Base-by-base conservation (phyloP, 2,329 filamentous ascomycete genomes). In the Thielaviopsis ethacetica region DNA sequence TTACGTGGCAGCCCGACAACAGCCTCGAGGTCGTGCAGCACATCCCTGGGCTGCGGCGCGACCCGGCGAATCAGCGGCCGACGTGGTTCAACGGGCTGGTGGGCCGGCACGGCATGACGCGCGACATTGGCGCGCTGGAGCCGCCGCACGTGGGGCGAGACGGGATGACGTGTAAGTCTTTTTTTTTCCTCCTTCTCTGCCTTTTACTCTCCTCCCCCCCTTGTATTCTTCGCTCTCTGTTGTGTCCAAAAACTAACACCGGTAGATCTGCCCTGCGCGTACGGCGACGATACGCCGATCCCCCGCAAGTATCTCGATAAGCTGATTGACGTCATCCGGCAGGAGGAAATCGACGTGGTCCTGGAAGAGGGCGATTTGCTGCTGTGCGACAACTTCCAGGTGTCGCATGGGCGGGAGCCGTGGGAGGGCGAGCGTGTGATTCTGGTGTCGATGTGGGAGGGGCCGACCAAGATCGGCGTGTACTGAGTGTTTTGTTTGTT, bases 331-430 rank as follows among this genome's bases (percentile, higher is more conserved):
- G 62, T 63, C 1, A 62, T 62, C 22, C 51, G 63, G 5, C 53
- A 59, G 34, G 63, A 64, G 41, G 63, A 64, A 50, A 63, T 64
- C 26, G 55, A 58, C 41, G n/a, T 64, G 1, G 34, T 30, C 1
- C 53, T 64, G 7, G 62, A 64, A 26, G 59, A 63, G 15, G 63
- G 63, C 2, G 62, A 64, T 47, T 30, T 63, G 1, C 30, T 64
- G 24, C 54, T 64, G 9, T 61, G 64, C 17, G 63, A 64, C 5
- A 64, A 64, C 53, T 64, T 62, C 47, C 62, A 62, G 44, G 62
- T 60, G 15, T 57, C 59, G 30, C 49, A 57, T 34, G 59, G 51
- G 3, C 47, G 44, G 7, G 54, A 57, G n/a, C 34, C 34, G 12
- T 49, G 54, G 19, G 41, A 54, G 19, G 22, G 38, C 24, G 51